Base-by-base conservation (phyloP, 106 monocot species). In the Dendrobium huoshanense region DNA sequence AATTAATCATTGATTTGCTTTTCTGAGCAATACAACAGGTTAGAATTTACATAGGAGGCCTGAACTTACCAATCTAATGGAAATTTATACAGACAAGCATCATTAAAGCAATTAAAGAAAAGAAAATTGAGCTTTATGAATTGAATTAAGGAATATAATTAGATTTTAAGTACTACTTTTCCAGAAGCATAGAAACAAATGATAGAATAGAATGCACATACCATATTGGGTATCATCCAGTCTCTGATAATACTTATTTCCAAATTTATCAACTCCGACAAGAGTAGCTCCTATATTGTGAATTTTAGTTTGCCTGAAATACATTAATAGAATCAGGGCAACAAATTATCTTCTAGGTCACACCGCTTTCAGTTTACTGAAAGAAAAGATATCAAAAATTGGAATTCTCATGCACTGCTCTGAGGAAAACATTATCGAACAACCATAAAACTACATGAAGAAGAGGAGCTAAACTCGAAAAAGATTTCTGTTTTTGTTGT, bases 211-310 rank as follows among this genome's bases (percentile, higher is more conserved):
- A 17, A 22, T 55, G 7, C 3, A 85, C 86, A 75, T 44, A 99
- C 98, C 98, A 87, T 85, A 91, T 44, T 99, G 98, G 75, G 87
- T 92, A 77, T 88, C 82, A 16, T 86, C 68, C 77, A 92, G 59
- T 78, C 91, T 93, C 77, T 99, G 85, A 79, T 95, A 99, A 78
- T 99, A 99, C 77, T 95, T 92, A 85, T 99, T 99, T 81, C 98
- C 98, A 87, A 87, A 91, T 83, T 95, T 92, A 87, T 99, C 98
- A 78, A 93, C 85, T 77, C 95, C 98, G 33, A 99, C 88, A 77
- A 99, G 79, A 31, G 94, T 99, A 75, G 91, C 95, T 54, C 98
- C 98, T 58, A 99, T 99, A 77, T 86, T 90, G 83, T 99, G 98
- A 70, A 99, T 91, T 87, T 99, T 99, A 54, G 91, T 95, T 95